A percentile compares a stretch with the other conserved stretches of the same genome.
phyloP scores from a whole-genome alignment of 139 green algal species.

The Astrephomene gubernaculifera region DNA sequence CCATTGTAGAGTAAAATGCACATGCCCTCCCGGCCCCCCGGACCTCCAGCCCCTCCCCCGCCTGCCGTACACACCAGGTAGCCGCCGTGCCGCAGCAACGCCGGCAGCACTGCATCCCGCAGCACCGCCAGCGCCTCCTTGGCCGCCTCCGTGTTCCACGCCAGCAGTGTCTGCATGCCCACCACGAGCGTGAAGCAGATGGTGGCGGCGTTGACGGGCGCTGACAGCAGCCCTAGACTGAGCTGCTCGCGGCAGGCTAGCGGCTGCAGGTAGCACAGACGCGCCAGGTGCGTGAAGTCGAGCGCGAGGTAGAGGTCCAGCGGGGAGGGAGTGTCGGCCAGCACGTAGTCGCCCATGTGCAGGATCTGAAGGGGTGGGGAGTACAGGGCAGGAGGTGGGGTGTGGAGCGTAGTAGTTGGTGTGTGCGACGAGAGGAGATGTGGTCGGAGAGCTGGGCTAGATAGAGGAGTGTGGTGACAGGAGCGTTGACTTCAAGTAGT shows the following conservation, averaged over 20 bases:
- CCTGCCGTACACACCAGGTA: slow-evolving; percentile 32
- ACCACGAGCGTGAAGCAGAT: slow-evolving; percentile 38
- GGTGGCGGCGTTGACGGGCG: slow-evolving; percentile 32
- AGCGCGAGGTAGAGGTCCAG: slow-evolving; percentile 44
- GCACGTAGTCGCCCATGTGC: slow-evolving; percentile 32
- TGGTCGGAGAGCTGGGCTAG: no score
- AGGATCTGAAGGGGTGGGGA: not conserved
- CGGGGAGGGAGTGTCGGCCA: not conserved
- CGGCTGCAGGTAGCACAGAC: slow-evolving; percentile 19
- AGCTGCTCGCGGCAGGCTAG: slow-evolving; percentile 14
- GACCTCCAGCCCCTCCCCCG: not conserved
- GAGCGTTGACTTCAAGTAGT: no score
- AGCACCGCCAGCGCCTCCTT: slow-evolving; percentile 19
- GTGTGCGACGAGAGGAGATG: no score
- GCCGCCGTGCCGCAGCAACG: slow-evolving; percentile 11
- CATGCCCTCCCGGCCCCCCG: not conserved
- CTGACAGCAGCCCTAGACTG: slow-evolving; percentile 15
- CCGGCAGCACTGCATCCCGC: slow-evolving; percentile 8
- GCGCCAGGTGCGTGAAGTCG: slow-evolving; percentile 40
- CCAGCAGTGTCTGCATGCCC: slow-evolving; percentile 41
- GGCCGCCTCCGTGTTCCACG: slow-evolving; percentile 33
- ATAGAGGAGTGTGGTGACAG: no score
- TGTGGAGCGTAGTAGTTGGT: no score
- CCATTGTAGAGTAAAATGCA: no score
- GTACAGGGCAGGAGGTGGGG: not conserved